Conservation (phyloP, 1,284 basidiomycete genomes). For the Neonothopanus nambi region DNA sequence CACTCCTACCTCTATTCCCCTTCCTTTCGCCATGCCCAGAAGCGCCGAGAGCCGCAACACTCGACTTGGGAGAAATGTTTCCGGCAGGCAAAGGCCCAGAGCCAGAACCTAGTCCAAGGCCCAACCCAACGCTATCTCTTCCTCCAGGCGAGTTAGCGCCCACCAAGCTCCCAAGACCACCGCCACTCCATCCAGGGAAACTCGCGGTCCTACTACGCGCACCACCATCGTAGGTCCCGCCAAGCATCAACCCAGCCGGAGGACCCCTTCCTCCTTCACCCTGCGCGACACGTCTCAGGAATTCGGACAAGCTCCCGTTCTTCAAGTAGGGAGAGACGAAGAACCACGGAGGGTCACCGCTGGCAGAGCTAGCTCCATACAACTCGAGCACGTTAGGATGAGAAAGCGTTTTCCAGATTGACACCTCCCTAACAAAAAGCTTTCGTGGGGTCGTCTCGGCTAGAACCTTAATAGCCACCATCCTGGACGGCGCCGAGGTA, state of each 20-base stretch:
- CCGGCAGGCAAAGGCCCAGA: background rate
- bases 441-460: slow-evolving; percentile 46
- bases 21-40: background rate
- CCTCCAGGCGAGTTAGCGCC: background rate
- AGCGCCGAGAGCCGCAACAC: background rate
- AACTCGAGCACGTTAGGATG: slow-evolving; percentile 57
- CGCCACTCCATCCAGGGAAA: slow-evolving; percentile 12
- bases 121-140: background rate
- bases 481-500: background rate
- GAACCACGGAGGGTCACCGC: slow-evolving; percentile 64
- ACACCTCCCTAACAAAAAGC: slow-evolving; percentile 51
- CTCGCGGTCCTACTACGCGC: slow-evolving; percentile 9
- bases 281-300: background rate
- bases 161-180: slow-evolving; percentile 11
- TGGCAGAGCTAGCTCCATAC: slow-evolving; percentile 61
- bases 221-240: background rate
- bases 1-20: slow-evolving; percentile 11
- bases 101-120: background rate
- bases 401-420: slow-evolving; percentile 50
- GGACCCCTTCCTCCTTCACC: background rate
- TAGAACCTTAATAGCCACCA: slow-evolving; percentile 36
- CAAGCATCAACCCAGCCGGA: slow-evolving; percentile 1
- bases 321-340: slow-evolving; percentile 41
- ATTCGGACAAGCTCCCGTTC: slow-evolving; percentile 11
- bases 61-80: background rate